Evolutionary conservation across 306 rosid species (phyloP), one percentile per base, ranked within the genome.

Genomic region (Inga leiocalycina): DNA sequence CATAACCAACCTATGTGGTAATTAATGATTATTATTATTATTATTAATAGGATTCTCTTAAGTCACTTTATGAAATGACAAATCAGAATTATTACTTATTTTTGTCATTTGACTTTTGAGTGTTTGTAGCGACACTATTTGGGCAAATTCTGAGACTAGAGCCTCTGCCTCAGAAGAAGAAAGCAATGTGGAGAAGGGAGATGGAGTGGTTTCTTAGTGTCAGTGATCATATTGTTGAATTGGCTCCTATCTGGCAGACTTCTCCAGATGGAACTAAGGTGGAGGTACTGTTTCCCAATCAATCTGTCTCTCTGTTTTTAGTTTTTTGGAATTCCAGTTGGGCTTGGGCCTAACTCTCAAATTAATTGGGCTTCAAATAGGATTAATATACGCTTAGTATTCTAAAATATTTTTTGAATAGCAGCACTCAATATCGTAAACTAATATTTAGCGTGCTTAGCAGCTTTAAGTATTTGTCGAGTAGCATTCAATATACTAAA

Each of bases 141-240:
- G 98, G 99, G 75, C 95, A 95, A 86, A 88, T 95, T 76, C 90
- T 98, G 98, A 92, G 97, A 79, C 79, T 95, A 59, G 94, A 95
- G 85, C 99, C 99, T 41, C 12, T 93, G 34, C 44, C 71, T 13
- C 71, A 85, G 82, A 3, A 19, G 87, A 93, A 88, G 90, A 95
- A 91, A 81, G 81, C 84, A 16, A 95, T 93, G 98, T 95, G 99
- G 99, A 71, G 86, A 79, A 86, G 98, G 83, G 99, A 95, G 82
- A 93, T 95, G 90, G 94, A 88, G 57, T 93, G 94, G 94, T 79
- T 95, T 86, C 91, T 95, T 34, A 91, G 91, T 74, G 96, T 95
- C 56, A 95, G 98, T 67, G 94, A 93, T 83, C 91, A 92, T 87
- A 93, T 95, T 10, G 97, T 95, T 13, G 98, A 95, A 81, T 48